Conservation (phyloP, 345 rosid genomes). For the Salix exigua region DNA sequence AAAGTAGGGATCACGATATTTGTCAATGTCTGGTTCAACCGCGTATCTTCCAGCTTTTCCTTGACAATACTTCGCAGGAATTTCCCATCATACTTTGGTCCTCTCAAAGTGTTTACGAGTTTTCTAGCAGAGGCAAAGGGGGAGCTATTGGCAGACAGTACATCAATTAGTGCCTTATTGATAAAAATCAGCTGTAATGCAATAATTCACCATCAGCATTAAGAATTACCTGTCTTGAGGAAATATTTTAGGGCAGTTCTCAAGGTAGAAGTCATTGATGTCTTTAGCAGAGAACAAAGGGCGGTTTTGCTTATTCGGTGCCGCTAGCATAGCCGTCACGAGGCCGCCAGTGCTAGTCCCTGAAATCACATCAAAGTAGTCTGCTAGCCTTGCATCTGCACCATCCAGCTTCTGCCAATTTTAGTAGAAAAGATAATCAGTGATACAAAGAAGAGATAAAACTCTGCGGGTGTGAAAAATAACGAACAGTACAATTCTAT, state of each 20-base stretch:
- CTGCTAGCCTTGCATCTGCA: conserved; percentile 38
- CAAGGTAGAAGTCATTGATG: conserved; percentile 10
- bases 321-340: conserved; percentile 55
- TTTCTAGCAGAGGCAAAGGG: conserved; percentile 29
- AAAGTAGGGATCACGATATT: no score
- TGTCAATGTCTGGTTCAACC: no score
- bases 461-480: no score
- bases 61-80: no score
- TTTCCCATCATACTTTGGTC: conserved; percentile 55
- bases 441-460: neutral
- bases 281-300: conserved; percentile 15
- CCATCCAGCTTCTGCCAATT: conserved; percentile 61
- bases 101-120: conserved; percentile 40
- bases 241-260: conserved; percentile 13
- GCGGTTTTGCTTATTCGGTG: conserved; percentile 28
- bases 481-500: no score
- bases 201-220: neutral
- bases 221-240: neutral
- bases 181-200: neutral
- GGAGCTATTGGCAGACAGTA: neutral
- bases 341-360: no score
- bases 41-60: no score
- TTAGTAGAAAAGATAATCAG: neutral
- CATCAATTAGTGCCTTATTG: neutral
- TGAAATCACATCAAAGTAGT: no score